Base-by-base conservation (phyloP, 768 basidiomycete species). In the Suillus weaverae region DNA sequence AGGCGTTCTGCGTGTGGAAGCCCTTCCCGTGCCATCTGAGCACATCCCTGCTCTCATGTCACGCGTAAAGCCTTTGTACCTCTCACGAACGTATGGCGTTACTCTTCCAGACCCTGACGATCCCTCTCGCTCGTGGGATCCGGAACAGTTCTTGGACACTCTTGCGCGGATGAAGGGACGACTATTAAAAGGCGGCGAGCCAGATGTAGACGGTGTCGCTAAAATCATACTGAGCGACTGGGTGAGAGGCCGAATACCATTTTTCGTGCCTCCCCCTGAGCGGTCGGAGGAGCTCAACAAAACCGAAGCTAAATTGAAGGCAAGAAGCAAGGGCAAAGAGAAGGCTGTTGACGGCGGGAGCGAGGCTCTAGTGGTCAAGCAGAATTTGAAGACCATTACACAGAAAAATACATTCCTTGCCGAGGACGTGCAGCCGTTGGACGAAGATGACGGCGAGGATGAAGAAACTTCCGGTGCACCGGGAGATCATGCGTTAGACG, bases 201-300 rank as follows among this genome's bases (percentile, higher is more conserved):
- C 97, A 3, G 95, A 97, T 77, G 74, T 90, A 53, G 93, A 98
- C 72, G 86, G 91, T 4, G 95, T 96, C 35, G 91, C 97, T 36
- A 99, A 96, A 81, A 96, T 99, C 75, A 81, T 99, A 55, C 78
- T 99, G 72, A 93, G 89, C 75, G 97, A 98, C 76, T 98, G 97
- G 97, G 95, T 98, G 64, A 83, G 97, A 54, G 97, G 97, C 9
- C 90, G 94, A 70, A 97, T 99, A 72, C 97, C 97, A 22, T 99
- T 89, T 83, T 99, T 98, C 72, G 95, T 95, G 43, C 74, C 90
- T 14, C 97, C 97, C 16, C 97, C 97, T 62, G 94, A 94, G 74
- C 81, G 92, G 64, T 74, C 91, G 10, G 87, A 88, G 68, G 89
- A 86, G 69, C 78, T 90, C 64, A 91, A 91, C 71, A 81, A 79